Evolutionary conservation across 2,329 filamentous ascomycete genomes (phyloP).

Genomic region (Intubia oerlemansii): DNA sequence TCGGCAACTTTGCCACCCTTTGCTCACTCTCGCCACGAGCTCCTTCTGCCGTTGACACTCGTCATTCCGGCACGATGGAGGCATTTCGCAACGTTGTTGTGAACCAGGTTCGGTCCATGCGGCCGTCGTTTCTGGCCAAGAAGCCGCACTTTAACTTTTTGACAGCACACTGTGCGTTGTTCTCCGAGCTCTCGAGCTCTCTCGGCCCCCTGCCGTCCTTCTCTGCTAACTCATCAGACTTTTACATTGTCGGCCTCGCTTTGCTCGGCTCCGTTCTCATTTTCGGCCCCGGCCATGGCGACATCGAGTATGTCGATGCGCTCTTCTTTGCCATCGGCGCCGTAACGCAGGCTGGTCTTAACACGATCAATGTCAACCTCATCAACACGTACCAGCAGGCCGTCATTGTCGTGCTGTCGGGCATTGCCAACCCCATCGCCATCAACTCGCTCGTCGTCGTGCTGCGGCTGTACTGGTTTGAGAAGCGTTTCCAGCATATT

Average conservation of each 20-base stretch:
- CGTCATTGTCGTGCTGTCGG: constrained; percentile 47
- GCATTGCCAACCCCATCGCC: constrained; percentile 64
- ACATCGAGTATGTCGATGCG: constrained; percentile 63
- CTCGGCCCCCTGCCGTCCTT: no score
- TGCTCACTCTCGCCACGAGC: no score
- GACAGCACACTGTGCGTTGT: constrained; percentile 49
- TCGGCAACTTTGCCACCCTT: no score
- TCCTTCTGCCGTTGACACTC: no score
- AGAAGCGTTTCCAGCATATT: constrained; percentile 79
- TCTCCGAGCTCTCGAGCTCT: no score
- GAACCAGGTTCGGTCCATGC: no score
- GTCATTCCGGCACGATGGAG: no score
- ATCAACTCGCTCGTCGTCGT: constrained; percentile 78
- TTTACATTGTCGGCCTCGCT: constrained; percentile 56
- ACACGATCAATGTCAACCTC: constrained; percentile 49
- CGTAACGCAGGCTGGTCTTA: constrained; percentile 82
- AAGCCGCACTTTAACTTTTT: constrained; percentile 64
- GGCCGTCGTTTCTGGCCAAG: constrained; percentile 34
- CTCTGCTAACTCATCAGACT: constrained; percentile 8
- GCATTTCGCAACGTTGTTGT: no score
- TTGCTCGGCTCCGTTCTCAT: constrained; percentile 61
- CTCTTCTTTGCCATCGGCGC: constrained; percentile 73
- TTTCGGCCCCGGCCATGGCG: constrained; percentile 34
- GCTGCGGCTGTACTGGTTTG: constrained; percentile 90
- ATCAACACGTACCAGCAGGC: constrained; percentile 55